Percentiles rank a stretch among this genome's conserved stretches.
phyloP scores from a whole-genome alignment of 2,329 filamentous ascomycete species.

The Trichoderma koningii region DNA sequence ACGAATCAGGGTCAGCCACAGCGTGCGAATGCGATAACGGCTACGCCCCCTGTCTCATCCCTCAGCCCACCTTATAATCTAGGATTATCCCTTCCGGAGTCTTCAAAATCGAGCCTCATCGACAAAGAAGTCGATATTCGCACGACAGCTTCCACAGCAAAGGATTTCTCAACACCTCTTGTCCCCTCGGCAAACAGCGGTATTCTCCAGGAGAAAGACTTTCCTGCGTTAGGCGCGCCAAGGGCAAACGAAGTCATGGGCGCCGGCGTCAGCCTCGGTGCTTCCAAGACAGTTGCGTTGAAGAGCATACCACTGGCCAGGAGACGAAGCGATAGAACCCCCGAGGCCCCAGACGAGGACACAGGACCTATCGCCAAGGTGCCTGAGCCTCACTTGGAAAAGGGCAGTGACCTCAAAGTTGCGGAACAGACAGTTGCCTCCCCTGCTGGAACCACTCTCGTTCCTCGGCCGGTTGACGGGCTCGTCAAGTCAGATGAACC shows the following conservation, averaged over 20 bases:
- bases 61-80: conserved; percentile 34
- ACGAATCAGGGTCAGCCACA: conserved; percentile 31
- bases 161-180: background rate
- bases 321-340: conserved; percentile 31
- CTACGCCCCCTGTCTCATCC: conserved; percentile 34
- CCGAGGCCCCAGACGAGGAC: background rate
- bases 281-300: conserved; percentile 42
- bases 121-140: conserved; percentile 43
- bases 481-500: conserved; percentile 23
- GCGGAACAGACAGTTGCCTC: background rate
- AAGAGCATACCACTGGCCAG: conserved; percentile 41
- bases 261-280: conserved; percentile 38
- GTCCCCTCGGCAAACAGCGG: conserved; percentile 25
- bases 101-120: conserved; percentile 33
- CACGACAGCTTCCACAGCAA: background rate
- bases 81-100: conserved; percentile 41
- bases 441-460: background rate
- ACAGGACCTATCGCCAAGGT: conserved; percentile 24
- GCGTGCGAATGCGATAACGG: conserved; percentile 34
- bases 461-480: conserved; percentile 1
- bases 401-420: background rate
- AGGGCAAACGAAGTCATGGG: conserved; percentile 40
- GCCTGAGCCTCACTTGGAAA: background rate
- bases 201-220: conserved; percentile 62
- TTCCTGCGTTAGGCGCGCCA: conserved; percentile 58